Conservation (phyloP, 352 stramenopile species). For the Peronosclerospora sorghi region DNA sequence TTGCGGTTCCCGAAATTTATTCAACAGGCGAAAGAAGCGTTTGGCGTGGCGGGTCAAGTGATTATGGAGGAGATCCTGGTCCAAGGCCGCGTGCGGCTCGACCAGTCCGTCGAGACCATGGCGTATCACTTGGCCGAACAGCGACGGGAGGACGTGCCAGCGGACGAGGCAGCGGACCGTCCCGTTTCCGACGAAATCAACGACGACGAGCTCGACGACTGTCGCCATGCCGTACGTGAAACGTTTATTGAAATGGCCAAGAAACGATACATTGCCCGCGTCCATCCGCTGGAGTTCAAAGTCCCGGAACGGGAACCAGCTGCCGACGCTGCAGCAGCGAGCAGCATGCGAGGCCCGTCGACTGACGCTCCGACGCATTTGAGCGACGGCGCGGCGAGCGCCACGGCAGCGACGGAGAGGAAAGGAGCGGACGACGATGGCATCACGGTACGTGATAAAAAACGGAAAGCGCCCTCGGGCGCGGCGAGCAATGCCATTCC, state of each 20-base stretch:
- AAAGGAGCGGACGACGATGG: conserved; percentile 36
- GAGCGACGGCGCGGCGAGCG: conserved; percentile 7
- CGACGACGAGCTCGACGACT: conserved; percentile 63
- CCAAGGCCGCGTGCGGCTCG: conserved; percentile 70
- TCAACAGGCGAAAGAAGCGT: conserved; percentile 59
- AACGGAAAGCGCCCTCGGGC: conserved; percentile 28
- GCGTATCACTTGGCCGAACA: conserved; percentile 65
- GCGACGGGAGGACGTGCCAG: conserved; percentile 22
- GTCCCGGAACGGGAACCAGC: conserved; percentile 42
- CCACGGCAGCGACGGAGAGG: not conserved
- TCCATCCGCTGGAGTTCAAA: conserved; percentile 77
- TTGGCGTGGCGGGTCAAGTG: conserved; percentile 70
- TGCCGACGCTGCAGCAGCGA: conserved; percentile 50
- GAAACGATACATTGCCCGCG: conserved; percentile 76
- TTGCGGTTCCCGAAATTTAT: conserved; percentile 81
- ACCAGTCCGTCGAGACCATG: conserved; percentile 80
- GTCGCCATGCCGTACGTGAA: conserved; percentile 40
- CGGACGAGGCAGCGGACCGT: conserved; percentile 1
- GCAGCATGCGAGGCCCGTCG: conserved; percentile 47
- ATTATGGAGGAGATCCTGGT: conserved; percentile 85
- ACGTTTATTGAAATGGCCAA: conserved; percentile 85
- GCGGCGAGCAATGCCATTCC: conserved; percentile 39
- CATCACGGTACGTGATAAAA: conserved; percentile 67
- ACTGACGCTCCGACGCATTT: conserved; percentile 12
- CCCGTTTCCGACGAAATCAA: conserved; percentile 33